These are phyloP conservation scores for Gracilaria caudata DNA, from an alignment of 23 red algal species.

Conservation along the genomic window DNA sequence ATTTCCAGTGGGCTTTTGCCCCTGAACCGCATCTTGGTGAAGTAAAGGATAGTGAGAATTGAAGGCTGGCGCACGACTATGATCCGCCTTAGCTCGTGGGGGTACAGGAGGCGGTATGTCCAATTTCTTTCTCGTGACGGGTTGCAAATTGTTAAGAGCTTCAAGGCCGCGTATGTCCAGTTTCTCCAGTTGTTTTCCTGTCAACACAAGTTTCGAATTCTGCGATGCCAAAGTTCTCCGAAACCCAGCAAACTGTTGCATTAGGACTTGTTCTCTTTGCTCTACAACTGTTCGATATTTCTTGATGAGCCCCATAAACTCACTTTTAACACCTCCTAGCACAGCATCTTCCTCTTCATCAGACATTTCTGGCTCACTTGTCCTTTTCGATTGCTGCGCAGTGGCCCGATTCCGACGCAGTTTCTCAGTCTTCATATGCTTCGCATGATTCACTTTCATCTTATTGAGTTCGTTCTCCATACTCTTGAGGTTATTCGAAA, in stretches of 20 bases:
- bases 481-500: constrained; percentile 4
- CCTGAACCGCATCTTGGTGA: neutral
- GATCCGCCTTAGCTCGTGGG: neutral
- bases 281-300: constrained; percentile 40
- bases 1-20: neutral
- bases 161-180: constrained; percentile 33
- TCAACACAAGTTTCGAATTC: constrained; percentile 25
- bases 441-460: constrained; percentile 21
- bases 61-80: neutral
- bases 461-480: constrained; percentile 18
- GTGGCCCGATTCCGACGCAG: neutral
- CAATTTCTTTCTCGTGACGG: constrained; percentile 14
- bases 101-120: neutral
- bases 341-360: constrained; percentile 17
- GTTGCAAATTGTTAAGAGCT: constrained; percentile 24
- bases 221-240: constrained; percentile 17
- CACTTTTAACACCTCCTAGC: constrained; percentile 14
- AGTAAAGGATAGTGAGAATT: neutral
- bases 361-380: neutral
- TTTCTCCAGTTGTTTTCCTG: constrained; percentile 20
- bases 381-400: neutral
- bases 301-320: constrained; percentile 32
- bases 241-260: constrained; percentile 37
- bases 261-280: constrained; percentile 35
- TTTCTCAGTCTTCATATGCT: neutral